Evolutionary conservation across 495 filamentous ascomycete genomes (phyloP), one percentile per base, ranked within the genome.

Genomic region (Rostrohypoxylon terebratum): DNA sequence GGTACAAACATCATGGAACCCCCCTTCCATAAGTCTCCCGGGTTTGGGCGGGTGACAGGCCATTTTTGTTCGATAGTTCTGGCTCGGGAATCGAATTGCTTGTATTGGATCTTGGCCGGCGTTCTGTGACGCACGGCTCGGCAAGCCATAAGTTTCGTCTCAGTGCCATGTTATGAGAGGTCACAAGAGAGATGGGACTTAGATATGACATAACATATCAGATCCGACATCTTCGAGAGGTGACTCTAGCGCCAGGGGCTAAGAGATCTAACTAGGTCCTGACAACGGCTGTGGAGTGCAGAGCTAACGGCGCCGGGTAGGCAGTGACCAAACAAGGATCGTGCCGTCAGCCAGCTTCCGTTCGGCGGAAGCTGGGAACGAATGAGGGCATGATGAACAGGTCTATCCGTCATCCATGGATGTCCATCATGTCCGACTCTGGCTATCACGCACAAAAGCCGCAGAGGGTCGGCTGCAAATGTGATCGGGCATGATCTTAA

Each of bases 381-480:
- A 55, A 61, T 66, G 23, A n/a, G 38, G 38, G 60, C 48, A 50
- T 66, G 9, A 34, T 48, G 40, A 44, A 18, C 16, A 16, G 28
- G 34, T 21, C 40, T 68, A 31, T 45, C 25, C 18, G 28, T 31
- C 31, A 55, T n/a, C n/a, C n/a, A n/a, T n/a, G n/a, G n/a, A n/a
- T 68, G 42, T 45, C 16, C 18, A 42, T 31, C 51, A 55, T 18
- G 14, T 9, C 20, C 20, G 45, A 66, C 58, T 38, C 59, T 55
- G 18, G 64, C 21, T 68, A 58, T 57, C 64, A 66, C 65, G 71
- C 71, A 73, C 71, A 73, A 73, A 73, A 73, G 66, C 3, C 71
- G 71, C 71, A 73, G 53, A 62, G 48, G 38, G 25, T 31, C 60
- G 11, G 40, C 61, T 57, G 59, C 28, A 51, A 31, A 69, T 18